Percentiles rank a stretch among this genome's conserved stretches.
Conservation (phyloP, 2,329 filamentous ascomycete species). For the Alternaria alternata region DNA sequence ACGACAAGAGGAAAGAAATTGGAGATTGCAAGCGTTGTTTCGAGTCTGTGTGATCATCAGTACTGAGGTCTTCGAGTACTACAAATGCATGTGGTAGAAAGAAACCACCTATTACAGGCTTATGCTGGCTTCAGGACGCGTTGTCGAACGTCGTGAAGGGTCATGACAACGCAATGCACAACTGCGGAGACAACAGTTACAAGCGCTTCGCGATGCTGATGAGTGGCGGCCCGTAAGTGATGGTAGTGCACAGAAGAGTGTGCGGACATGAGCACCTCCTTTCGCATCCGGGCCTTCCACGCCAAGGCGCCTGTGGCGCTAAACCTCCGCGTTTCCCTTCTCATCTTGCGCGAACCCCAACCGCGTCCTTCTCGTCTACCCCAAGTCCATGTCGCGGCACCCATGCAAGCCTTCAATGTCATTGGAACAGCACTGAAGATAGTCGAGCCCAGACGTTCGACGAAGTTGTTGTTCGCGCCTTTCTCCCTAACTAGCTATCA, state of each 20-base stretch:
- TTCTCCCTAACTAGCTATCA: not conserved
- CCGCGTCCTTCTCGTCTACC: not conserved
- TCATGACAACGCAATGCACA: not conserved
- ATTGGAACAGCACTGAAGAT: not conserved
- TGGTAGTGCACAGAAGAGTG: not conserved
- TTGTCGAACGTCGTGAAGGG: not conserved
- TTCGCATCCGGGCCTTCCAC: conserved; percentile 7
- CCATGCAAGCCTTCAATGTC: not conserved
- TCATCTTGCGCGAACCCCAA: not conserved
- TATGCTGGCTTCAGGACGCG: not conserved
- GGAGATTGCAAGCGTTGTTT: not conserved
- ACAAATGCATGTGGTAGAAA: not conserved
- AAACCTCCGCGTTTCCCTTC: not conserved
- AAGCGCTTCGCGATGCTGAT: not conserved
- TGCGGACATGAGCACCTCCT: not conserved
- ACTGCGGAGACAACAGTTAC: not conserved
- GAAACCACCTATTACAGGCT: not conserved
- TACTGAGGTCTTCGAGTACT: not conserved
- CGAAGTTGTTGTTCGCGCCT: not conserved
- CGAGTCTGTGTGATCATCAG: not conserved
- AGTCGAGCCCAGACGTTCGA: not conserved
- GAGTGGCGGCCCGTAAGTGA: not conserved
- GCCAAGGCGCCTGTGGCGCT: conserved; percentile 12
- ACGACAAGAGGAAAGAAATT: not conserved
- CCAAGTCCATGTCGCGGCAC: not conserved